Evolutionary conservation across 305 asterid species (phyloP), one percentile per base, ranked within the genome.

Genomic region (Fraxinus xanthoxyloides): DNA sequence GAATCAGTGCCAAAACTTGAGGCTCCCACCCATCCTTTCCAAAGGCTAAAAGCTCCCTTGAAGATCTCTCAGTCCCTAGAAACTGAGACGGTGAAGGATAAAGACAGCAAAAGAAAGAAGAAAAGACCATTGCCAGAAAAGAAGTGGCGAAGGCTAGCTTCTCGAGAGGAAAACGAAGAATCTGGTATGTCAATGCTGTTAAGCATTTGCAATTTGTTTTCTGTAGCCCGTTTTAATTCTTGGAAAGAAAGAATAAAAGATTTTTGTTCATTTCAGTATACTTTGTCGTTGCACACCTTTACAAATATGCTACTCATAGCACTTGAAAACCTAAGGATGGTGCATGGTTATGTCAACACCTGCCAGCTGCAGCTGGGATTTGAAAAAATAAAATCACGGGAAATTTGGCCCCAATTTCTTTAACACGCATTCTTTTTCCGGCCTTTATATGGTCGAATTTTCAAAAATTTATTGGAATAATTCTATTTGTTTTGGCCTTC

Each of bases 61-160:
- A 93, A 88, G 90, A 86, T 86, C 84, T 88, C 92, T 78, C 87
- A 54, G 15, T 89, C 92, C 72, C 87, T 82, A 69, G 91, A 88
- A 80, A 76, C 72, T 80, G 91, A 90, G 43, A 59, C 87, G 54
- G 90, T 83, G 79, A 88, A 86, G 84, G 91, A 84, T 30, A 87
- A 86, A 79, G 88, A 79, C 59, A 48, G 59, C 77, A 90, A 80
- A 77, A 90, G 89, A 84, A 94, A 87, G 93, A 94, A 85, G 88
- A 90, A 87, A 89, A 89, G 99, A 83, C 97, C 98, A 75, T 91
- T 89, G 79, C 98, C 98, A 79, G 88, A 88, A 87, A 94, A 89
- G 88, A 92, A 84, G 83, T 93, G 98, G 98, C 93, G 89, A 84
- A 93, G 76, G 86, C 40, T 82, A 86, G 88, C 89, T 75, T 86